Conservation (phyloP, 306 rosid genomes). For the Adenanthera pavonina region DNA sequence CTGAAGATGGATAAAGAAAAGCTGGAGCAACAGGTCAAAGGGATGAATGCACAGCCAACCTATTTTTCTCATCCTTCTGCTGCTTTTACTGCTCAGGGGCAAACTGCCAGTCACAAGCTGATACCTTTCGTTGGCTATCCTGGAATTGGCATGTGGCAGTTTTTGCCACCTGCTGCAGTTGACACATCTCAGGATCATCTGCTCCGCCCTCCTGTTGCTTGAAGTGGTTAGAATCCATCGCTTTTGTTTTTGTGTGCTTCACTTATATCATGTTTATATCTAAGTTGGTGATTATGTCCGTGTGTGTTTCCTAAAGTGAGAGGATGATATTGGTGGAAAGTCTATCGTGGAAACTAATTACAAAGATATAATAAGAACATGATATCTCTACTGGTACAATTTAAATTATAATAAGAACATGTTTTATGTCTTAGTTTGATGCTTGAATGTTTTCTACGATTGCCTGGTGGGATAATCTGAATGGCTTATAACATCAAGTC, state of each 20-base stretch:
- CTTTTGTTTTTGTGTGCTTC: constrained; percentile 26
- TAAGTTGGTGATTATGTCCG: constrained; percentile 31
- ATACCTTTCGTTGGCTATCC: constrained; percentile 88
- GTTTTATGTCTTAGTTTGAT: constrained; percentile 20
- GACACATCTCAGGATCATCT: constrained; percentile 92
- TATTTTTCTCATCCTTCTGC: constrained; percentile 61
- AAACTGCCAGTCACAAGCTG: constrained; percentile 67
- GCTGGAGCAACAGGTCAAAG: constrained; percentile 64
- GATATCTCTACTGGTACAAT: constrained; percentile 23
- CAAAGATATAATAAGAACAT: neutral
- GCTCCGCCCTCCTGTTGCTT: constrained; percentile 95
- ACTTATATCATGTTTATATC: constrained; percentile 28
- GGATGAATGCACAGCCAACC: constrained; percentile 55
- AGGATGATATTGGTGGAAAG: constrained; percentile 8
- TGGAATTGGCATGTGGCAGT: constrained; percentile 94
- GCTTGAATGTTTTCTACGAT: constrained; percentile 21
- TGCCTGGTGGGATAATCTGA: constrained; percentile 26
- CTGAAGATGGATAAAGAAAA: constrained; percentile 79
- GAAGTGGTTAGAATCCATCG: constrained; percentile 49
- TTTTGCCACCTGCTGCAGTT: constrained; percentile 76
- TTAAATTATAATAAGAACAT: constrained; percentile 31
- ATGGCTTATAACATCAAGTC: constrained; percentile 18
- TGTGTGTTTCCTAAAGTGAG: constrained; percentile 39
- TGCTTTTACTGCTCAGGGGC: constrained; percentile 55
- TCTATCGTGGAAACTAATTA: constrained; percentile 30